Evolutionary conservation across 306 rosid genomes (phyloP), one percentile per base, ranked within the genome.

Genomic region (Astragalus membranaceus): DNA sequence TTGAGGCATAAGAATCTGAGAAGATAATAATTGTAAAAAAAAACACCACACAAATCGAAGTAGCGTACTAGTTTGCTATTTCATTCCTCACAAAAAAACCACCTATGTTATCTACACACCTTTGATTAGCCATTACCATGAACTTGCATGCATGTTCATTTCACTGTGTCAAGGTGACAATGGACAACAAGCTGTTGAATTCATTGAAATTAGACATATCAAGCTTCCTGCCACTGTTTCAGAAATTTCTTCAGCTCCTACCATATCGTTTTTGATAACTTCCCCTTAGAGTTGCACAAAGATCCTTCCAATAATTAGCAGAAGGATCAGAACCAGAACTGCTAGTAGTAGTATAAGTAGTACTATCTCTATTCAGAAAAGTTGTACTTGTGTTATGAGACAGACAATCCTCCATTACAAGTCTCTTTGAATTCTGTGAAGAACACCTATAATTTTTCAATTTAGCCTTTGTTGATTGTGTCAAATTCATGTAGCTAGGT

Each of bases 401-500:
- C n/a, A n/a, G n/a, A n/a, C n/a, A n/a, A n/a, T n/a, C n/a, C n/a
- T n/a, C n/a, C n/a, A n/a, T n/a, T n/a, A n/a, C n/a, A n/a, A n/a
- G n/a, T n/a, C n/a, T n/a, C n/a, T n/a, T n/a, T n/a, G n/a, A n/a
- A n/a, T 79, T 78, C 9, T 65, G 75, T 2, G 88, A 84, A 68
- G 81, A 72, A 74, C 54, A 66, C 70, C 77, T 70, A 61, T 67
- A 74, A 70, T 54, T 42, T 78, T 86, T 81, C 68, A 76, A 83
- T 77, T 88, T 94, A 7, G 92, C 92, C 75, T 80, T 88, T 0
- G 81, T 87, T 11, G 96, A 90, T 53, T 75, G 69, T 51, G 97
- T 90, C 74, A 83, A 78, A 70, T 74, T 80, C 95, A 87, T 84
- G 85, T 88, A 94, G 74, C 92, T 83, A 8, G 92, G 95, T 41